Evolutionary conservation across 139 green algal species (phyloP).

Genomic region (Chlamydomonas sp.): DNA sequence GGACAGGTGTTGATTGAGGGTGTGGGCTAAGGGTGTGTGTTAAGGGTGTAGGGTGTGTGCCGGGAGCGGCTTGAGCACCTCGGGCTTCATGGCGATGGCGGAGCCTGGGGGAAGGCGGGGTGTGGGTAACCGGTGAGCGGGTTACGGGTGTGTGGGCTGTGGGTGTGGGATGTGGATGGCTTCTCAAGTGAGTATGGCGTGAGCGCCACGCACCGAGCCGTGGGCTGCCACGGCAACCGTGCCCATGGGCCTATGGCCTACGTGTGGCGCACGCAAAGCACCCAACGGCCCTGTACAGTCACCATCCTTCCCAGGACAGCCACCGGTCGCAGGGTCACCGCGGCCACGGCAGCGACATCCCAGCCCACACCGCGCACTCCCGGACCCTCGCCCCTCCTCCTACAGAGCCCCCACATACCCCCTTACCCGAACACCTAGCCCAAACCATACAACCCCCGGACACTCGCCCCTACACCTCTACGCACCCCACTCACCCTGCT

Average conservation of each 20-base stretch:
- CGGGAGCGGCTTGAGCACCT: slow-evolving; percentile 42
- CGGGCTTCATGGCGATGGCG: slow-evolving; percentile 28
- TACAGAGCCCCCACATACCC: not conserved
- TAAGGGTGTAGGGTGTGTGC: no score
- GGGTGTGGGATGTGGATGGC: no score
- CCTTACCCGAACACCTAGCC: no score
- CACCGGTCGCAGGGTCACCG: no score
- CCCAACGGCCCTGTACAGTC: no score
- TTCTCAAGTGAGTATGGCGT: slow-evolving; percentile 5
- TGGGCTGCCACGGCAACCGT: no score
- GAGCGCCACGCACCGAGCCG: slow-evolving; percentile 14
- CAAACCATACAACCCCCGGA: no score
- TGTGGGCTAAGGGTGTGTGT: not conserved
- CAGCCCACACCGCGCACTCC: no score
- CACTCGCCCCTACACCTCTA: not conserved
- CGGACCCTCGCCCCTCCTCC: not conserved
- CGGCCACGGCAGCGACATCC: no score
- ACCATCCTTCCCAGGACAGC: no score
- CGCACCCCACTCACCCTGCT: slow-evolving; percentile 29
- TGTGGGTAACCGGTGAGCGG: not conserved
- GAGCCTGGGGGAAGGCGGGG: not conserved
- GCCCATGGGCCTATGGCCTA: no score
- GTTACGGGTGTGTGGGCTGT: not conserved
- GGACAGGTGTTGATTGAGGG: not conserved
- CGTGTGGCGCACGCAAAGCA: no score